Conservation (phyloP, 1,284 basidiomycete genomes). For the Ceratobasidium sp. region DNA sequence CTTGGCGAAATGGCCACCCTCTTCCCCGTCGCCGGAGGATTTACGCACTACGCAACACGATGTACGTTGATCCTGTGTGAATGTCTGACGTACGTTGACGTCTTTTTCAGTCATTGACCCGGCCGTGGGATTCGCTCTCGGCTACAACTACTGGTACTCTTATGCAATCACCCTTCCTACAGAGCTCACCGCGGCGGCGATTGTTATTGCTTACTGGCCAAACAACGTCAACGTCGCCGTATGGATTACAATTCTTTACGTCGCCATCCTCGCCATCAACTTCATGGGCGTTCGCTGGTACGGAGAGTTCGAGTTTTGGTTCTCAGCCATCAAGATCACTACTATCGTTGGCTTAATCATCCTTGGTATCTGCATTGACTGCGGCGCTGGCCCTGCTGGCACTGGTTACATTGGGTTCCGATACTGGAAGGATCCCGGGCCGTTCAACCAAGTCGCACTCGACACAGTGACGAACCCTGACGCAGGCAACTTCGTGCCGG, state of each 20-base stretch:
- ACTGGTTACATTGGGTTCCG: constrained; percentile 61
- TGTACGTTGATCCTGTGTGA: too few relatives aligned
- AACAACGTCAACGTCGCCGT: constrained; percentile 68
- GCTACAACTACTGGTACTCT: constrained; percentile 66
- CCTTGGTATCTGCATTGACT: constrained; percentile 76
- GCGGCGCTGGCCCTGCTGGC: constrained; percentile 68
- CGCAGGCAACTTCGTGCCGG: not conserved
- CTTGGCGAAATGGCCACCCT: constrained; percentile 79
- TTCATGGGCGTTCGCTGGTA: constrained; percentile 80
- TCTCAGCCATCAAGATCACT: constrained; percentile 72
- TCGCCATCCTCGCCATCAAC: constrained; percentile 77
- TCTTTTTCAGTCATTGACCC: too few relatives aligned
- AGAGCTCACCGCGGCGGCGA: constrained; percentile 81
- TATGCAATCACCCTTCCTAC: constrained; percentile 74
- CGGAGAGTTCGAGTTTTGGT: constrained; percentile 76
- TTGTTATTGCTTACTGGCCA: constrained; percentile 82
- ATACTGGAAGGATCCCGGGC: constrained; percentile 80
- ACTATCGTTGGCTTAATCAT: constrained; percentile 75
- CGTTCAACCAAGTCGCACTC: constrained; percentile 63
- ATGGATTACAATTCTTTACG: constrained; percentile 77
- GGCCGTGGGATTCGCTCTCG: constrained; percentile 76
- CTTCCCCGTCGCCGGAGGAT: constrained; percentile 80
- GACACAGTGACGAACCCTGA: constrained; percentile 6
- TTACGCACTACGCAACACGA: constrained; percentile 75
- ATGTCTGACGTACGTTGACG: too few relatives aligned